Evolutionary conservation across 257 asterid genomes (phyloP), one percentile per base, ranked within the genome.

Genomic region (Fraxinus americana): DNA sequence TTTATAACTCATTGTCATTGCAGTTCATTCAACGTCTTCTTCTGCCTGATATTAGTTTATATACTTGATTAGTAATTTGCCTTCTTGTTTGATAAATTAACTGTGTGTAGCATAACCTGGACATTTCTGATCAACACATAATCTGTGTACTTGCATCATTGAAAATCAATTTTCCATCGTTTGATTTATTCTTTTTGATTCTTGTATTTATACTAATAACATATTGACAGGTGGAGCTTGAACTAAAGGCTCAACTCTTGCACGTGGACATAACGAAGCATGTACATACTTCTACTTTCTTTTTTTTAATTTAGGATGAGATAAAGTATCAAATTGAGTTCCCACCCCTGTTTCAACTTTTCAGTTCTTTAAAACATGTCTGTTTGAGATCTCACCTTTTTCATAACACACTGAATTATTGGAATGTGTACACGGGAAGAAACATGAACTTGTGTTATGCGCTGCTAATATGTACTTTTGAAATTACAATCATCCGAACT

Each of bases 181-280:
- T 34, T 77, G 54, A 59, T 63, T 66, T 71, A 63, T 79, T 66
- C 72, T 29, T 72, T 68, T 76, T 30, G 8, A 70, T 43, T 78
- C 68, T 68, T 75, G 45, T 32, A 48, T 4, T 57, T 68, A 4
- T 63, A 27, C 66, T 25, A 72, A 76, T 38, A 57, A 65, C 78
- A 72, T 80, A 74, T 83, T 84, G 85, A 70, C 86, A 94, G 99
- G 87, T 84, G 54, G 99, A 90, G 87, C 84, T 94, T 76, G 92
- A 89, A 83, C 67, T 70, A 74, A 92, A 91, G 92, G 94, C 97
- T 66, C 85, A 82, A 76, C 82, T 87, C 77, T 80, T 94, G 87
- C 99, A 90, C 76, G 82, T 54, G 83, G 99, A 92, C 82, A 91
- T 91, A 85, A 91, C 86, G 10, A 86, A 87, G 36, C 92, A 90